Evolutionary conservation across 805 yeast genomes (phyloP).

Genomic region (Saturnispora sekii): DNA sequence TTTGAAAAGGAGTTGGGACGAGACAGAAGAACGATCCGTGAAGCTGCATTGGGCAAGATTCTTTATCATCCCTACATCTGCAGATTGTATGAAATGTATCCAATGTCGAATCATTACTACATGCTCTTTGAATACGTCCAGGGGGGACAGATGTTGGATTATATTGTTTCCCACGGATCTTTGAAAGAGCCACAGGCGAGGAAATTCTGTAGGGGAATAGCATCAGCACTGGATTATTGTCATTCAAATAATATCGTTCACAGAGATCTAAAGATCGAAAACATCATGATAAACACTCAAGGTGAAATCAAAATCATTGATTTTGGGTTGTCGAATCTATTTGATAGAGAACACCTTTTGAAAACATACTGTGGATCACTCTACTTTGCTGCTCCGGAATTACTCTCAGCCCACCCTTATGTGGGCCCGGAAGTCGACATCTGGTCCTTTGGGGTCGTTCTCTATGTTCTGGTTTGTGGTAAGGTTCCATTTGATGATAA

Average conservation of each 20-base stretch:
- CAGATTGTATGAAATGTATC: slow-evolving; percentile 83
- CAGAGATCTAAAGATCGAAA: slow-evolving; percentile 92
- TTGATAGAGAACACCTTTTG: slow-evolving; percentile 57
- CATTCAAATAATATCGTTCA: slow-evolving; percentile 94
- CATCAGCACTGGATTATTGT: slow-evolving; percentile 86
- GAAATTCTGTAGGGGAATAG: slow-evolving; percentile 89
- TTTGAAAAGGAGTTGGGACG: slow-evolving; percentile 77
- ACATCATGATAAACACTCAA: slow-evolving; percentile 83
- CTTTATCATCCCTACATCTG: slow-evolving; percentile 90
- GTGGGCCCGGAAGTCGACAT: slow-evolving; percentile 96
- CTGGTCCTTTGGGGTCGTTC: slow-evolving; percentile 96
- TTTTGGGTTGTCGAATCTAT: slow-evolving; percentile 89
- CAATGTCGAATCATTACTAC: slow-evolving; percentile 94
- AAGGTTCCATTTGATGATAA: slow-evolving; percentile 98
- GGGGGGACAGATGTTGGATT: slow-evolving; percentile 96
- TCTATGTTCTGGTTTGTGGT: slow-evolving; percentile 93
- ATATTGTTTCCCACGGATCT: slow-evolving; percentile 92
- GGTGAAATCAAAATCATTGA: slow-evolving; percentile 96
- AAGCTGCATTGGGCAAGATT: slow-evolving; percentile 86
- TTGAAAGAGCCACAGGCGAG: slow-evolving; percentile 90
- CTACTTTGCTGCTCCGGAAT: slow-evolving; percentile 97
- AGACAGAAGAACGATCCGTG: slow-evolving; percentile 87
- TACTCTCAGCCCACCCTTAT: slow-evolving; percentile 85
- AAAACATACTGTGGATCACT: slow-evolving; percentile 95
- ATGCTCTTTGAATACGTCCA: slow-evolving; percentile 94